Percentiles rank a stretch among this genome's conserved stretches.
Evolutionary conservation across 1,284 basidiomycete genomes (phyloP).

Genomic region (Leccinum pachyderme): DNA sequence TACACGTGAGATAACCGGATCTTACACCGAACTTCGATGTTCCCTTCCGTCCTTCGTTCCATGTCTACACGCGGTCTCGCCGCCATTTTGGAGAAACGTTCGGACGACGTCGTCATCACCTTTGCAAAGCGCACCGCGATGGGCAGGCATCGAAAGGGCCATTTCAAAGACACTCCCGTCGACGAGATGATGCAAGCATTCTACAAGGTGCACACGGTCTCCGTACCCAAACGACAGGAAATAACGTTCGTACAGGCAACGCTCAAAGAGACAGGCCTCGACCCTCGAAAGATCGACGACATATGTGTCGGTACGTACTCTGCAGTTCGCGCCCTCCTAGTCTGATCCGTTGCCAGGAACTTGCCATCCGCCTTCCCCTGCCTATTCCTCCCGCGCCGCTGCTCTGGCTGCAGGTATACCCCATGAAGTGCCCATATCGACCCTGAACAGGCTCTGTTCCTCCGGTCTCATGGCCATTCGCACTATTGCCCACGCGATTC

Average conservation of each 20-base stretch:
- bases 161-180: constrained; percentile 72
- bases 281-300: constrained; percentile 68
- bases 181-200: constrained; percentile 71
- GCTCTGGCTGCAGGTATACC: constrained; percentile 83
- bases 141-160: constrained; percentile 77
- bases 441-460: constrained; percentile 83
- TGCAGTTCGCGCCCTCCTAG: not conserved
- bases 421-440: constrained; percentile 68
- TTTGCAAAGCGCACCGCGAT: constrained; percentile 80
- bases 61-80: constrained; percentile 46
- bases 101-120: constrained; percentile 84
- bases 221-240: not conserved
- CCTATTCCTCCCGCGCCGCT: constrained; percentile 76
- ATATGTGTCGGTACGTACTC: constrained; percentile 68
- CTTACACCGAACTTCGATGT: constrained; percentile 13
- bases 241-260: constrained; percentile 39
- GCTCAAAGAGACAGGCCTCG: constrained; percentile 46
- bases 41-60: constrained; percentile 14
- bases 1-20: constrained; percentile 1
- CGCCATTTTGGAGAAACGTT: constrained; percentile 61
- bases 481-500: constrained; percentile 76
- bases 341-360: constrained; percentile 48
- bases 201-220: constrained; percentile 53
- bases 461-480: constrained; percentile 86
- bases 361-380: constrained; percentile 83